Base-by-base conservation (phyloP, 352 stramenopile species). In the Albugo laibachii region DNA sequence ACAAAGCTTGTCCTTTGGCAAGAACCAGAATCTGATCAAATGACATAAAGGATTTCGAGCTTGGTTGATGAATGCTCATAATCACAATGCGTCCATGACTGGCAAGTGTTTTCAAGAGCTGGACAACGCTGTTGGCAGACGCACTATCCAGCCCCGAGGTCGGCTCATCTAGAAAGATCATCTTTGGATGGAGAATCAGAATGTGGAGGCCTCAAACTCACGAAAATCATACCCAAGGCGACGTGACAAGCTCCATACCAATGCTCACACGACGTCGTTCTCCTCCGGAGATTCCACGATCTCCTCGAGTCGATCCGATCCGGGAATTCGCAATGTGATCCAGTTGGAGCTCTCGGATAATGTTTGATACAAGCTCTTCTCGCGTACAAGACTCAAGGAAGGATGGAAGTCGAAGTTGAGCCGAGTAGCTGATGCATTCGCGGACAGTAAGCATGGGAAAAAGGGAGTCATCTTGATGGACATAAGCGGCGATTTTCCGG, bases 191-290 rank as follows among this genome's bases (percentile, higher is more conserved):
- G 24, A 31, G 24, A 31, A 31, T 31, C 24, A 31, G 24, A 31
- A 8, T 31, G 16, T 41, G 20, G 39, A 16, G 41, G 0, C 6
- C 39, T 44, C 35, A 47, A 39, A 41, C 58, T 48, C 11, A 61
- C 44, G 36, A n/a, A n/a, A 14, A 73, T 40, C n/a, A 85, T 39
- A 24, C 56, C 57, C 21, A 31, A 10, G 75, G 69, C 39, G 67
- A 85, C 19, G 72, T 92, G 24, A 97, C 83, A 50, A 96, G 81
- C 54, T 96, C 86, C 69, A 93, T 94, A 24, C 83, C 86, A 54
- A 97, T 95, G 40, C 73, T 92, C 24, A 95, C 83, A 18, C 92
- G 70, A 36, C 94, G 88, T 24, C 83, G 70, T 58, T 97, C 92
- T 13, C 89, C 92, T 15, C 92, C 89, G 46, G 81, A 95, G 21